Evolutionary conservation across 306 rosid genomes (phyloP), one percentile per base, ranked within the genome.

Genomic region (Cicer pinnatifidum): DNA sequence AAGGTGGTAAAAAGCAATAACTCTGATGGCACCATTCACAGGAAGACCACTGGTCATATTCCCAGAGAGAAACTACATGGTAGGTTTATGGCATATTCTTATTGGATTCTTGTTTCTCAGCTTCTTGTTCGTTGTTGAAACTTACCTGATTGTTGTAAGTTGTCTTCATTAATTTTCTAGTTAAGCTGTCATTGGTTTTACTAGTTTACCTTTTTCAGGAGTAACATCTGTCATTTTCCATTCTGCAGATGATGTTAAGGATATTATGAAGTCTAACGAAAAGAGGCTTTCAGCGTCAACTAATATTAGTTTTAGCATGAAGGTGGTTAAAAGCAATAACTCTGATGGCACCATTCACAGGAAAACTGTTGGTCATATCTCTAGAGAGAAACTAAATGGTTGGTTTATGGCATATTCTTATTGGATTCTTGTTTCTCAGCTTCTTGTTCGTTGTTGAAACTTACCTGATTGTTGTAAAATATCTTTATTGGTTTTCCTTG

Each of bases 161-260:
- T 72, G 48, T 72, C 41, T 50, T 5, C 60, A 54, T 44, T 47
- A 28, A 3, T 80, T 67, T 80, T 59, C 43, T 61, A 16, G 35
- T 84, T 65, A 75, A 65, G 62, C 48, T 71, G 67, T 66, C 72
- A 47, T 44, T 46, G 11, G 51, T 62, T 54, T 58, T 58, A 23
- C 41, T 41, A 37, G 19, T 15, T 57, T 70, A 59, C 35, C 33
- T 75, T 15, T 60, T 38, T 28, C 35, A 61, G 44, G 75, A 63
- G 53, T 64, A 43, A 47, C 67, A 66, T 44, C 56, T 43, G 41
- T 64, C 53, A 35, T 48, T 41, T 45, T 79, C 54, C 57, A 39
- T 77, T 74, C 77, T 89, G 88, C 74, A 83, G 87, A 83, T 68
- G 76, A 56, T 75, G 78, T 35, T 77, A 23, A 17, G 59, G 68